phyloP scores from a whole-genome alignment of 2,329 filamentous ascomycete species.

The Xylaria polymorpha region DNA sequence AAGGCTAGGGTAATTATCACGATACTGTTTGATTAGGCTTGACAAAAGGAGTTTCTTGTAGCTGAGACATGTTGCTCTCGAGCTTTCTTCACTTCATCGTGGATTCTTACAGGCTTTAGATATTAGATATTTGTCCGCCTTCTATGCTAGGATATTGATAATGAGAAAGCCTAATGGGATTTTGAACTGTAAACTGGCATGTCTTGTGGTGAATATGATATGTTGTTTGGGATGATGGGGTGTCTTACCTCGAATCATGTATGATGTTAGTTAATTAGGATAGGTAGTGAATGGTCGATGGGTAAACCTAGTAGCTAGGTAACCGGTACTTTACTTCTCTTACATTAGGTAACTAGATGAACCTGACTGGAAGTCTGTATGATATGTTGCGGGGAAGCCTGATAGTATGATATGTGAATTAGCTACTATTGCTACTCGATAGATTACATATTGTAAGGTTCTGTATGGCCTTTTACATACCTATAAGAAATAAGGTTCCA shows the following conservation, averaged over 20 bases:
- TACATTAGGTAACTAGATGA: no score
- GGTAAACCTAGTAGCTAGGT: no score
- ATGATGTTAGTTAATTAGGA: no score
- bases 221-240: not conserved
- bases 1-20: not conserved
- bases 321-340: no score
- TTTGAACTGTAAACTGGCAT: not conserved
- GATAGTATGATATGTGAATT: not conserved
- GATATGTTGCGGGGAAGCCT: not conserved
- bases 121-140: constrained; percentile 1
- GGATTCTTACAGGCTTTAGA: not conserved
- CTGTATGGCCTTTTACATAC: no score
- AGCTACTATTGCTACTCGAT: not conserved
- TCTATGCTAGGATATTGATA: constrained; percentile 12
- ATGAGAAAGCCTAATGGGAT: not conserved
- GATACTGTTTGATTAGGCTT: not conserved
- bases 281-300: no score
- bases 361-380: not conserved
- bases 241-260: not conserved
- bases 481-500: not conserved
- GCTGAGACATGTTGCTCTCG: not conserved
- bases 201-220: not conserved
- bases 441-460: no score
- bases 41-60: constrained; percentile 25
- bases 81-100: constrained; percentile 13